Evolutionary conservation across 2,329 filamentous ascomycete genomes (phyloP).

Genomic region (Cladorrhinum sp.): DNA sequence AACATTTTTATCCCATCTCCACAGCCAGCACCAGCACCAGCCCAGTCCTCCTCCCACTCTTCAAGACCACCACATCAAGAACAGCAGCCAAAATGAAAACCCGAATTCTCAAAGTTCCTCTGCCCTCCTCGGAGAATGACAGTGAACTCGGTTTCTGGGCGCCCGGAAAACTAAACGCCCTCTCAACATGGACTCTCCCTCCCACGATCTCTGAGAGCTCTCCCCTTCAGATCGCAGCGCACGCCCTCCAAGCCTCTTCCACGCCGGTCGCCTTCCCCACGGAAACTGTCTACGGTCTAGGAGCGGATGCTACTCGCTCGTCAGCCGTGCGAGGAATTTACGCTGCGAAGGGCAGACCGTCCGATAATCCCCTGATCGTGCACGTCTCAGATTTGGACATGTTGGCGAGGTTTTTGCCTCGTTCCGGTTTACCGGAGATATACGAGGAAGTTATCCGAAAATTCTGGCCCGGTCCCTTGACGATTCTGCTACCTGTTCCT

Average conservation of each 20-base stretch:
- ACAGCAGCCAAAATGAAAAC: conserved; percentile 27
- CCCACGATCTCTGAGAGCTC: too few relatives aligned
- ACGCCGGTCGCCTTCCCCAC: conserved; percentile 92
- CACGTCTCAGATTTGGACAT: conserved; percentile 82
- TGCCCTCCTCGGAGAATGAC: background rate
- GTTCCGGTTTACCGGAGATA: conserved; percentile 61
- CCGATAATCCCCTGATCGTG: conserved; percentile 93
- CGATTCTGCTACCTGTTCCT: conserved; percentile 81
- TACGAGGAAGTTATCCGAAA: conserved; percentile 74
- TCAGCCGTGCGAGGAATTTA: conserved; percentile 88
- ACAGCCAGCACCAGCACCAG: background rate
- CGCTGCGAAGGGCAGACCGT: conserved; percentile 81
- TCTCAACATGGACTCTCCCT: conserved; percentile 46
- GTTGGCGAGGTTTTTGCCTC: conserved; percentile 59
- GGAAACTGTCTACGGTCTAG: conserved; percentile 94
- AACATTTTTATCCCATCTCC: conserved; percentile 1
- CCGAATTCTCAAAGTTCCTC: conserved; percentile 29
- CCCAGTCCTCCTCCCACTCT: conserved; percentile 2
- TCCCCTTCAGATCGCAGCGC: conserved; percentile 53
- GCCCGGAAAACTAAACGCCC: conserved; percentile 11
- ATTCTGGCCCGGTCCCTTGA: conserved; percentile 95
- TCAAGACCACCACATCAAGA: background rate
- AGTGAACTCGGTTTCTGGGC: background rate
- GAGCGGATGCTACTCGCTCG: conserved; percentile 89
- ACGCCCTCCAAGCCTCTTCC: conserved; percentile 61